Base-by-base conservation (phyloP, 371 early-diverging fungal genomes). In the Mortierella sp. region DNA sequence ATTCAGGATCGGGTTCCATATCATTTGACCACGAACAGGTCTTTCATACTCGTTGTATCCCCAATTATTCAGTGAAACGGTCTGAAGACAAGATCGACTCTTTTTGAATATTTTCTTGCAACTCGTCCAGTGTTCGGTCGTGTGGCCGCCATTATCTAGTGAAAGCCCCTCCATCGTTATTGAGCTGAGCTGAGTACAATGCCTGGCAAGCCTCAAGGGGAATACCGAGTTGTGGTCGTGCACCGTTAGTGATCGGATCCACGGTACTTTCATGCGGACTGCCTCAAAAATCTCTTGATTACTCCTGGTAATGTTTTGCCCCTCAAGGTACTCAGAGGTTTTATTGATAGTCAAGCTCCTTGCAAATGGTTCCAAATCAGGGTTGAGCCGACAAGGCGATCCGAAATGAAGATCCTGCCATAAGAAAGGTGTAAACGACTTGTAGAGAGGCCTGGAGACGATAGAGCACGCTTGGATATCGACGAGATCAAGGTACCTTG, bases 261-360 rank as follows among this genome's bases (percentile, higher is more conserved):
- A 29, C 15, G 59, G n/a, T 15, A 4, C 59, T 17, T 59, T 59
- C 59, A n/a, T n/a, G n/a, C n/a, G n/a, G n/a, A n/a, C n/a, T n/a
- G n/a, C n/a, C n/a, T n/a, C n/a, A n/a, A n/a, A n/a, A n/a, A n/a
- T n/a, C n/a, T n/a, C n/a, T n/a, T n/a, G n/a, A n/a, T n/a, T n/a
- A n/a, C n/a, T n/a, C n/a, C n/a, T n/a, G n/a, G n/a, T n/a, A n/a
- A n/a, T n/a, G n/a, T n/a, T n/a, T n/a, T n/a, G n/a, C n/a, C n/a
- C n/a, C n/a, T n/a, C n/a, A n/a, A n/a, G n/a, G n/a, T n/a, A 37
- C 40, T 37, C 1, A 43, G 43, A 43, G 43, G 1, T 13, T 15
- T 43, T 3, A n/a, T n/a, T n/a, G n/a, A n/a, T n/a, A n/a, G n/a
- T n/a, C n/a, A n/a, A n/a, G n/a, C 17, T 43, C 17, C 35, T 32